These are phyloP conservation scores for Trichophaea hybrida DNA, from an alignment of 2,329 filamentous ascomycete genomes.

Conservation along the genomic window DNA sequence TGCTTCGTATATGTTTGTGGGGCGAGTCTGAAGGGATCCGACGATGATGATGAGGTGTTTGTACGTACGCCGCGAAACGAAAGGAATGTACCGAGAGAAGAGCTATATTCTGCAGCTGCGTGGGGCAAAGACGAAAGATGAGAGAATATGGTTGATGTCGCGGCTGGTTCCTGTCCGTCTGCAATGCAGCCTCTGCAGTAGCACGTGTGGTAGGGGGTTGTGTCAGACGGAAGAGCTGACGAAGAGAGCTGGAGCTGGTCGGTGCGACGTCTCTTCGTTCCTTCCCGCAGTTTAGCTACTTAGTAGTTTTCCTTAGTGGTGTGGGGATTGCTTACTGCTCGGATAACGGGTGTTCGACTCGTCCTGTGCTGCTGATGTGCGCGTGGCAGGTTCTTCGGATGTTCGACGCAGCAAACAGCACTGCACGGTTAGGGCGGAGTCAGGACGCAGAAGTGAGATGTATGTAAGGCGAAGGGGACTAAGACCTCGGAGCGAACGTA, in stretches of 20 bases:
- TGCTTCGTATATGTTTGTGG: background rate
- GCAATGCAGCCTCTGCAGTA: background rate
- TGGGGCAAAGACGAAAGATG: background rate
- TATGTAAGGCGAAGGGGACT: too few species aligned
- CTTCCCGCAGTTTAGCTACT: background rate
- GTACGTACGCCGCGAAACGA: background rate
- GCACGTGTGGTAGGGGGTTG: background rate
- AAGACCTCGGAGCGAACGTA: too few species aligned
- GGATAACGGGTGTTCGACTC: background rate
- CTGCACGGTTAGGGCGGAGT: background rate
- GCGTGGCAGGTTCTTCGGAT: background rate
- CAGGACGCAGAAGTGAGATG: too few species aligned
- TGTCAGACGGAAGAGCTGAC: background rate
- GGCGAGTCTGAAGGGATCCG: background rate
- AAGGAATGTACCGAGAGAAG: background rate
- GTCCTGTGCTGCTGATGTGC: background rate
- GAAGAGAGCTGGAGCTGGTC: background rate
- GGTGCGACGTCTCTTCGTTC: background rate
- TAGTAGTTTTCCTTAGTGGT: background rate
- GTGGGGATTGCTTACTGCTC: constrained; percentile 1
- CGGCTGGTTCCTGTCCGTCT: background rate
- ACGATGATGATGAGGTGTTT: background rate
- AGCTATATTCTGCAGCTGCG: background rate
- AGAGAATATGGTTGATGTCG: background rate
- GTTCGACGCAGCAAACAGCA: background rate